Percentiles rank a stretch among this genome's conserved stretches.
Evolutionary conservation across 148 eudicot species (phyloP).

Genomic region (Cornus florida): DNA sequence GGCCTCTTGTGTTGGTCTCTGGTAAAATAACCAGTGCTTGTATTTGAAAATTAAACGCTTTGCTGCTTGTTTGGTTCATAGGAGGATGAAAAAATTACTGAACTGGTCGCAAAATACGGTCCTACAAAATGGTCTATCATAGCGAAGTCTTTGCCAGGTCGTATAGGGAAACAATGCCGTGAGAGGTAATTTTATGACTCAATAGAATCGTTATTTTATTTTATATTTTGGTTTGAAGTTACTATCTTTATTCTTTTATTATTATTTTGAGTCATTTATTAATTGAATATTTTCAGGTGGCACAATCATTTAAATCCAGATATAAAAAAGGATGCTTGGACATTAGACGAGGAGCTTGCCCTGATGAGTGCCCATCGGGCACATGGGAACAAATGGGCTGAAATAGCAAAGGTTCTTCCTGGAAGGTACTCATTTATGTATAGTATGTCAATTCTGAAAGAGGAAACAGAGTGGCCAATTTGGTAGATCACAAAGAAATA

Average conservation of each 20-base stretch:
- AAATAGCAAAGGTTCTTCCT: conserved; percentile 80
- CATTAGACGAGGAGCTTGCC: conserved; percentile 72
- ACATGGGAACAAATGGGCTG: conserved; percentile 97
- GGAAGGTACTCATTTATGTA: conserved; percentile 61
- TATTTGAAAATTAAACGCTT: conserved; percentile 8
- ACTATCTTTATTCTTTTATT: background rate
- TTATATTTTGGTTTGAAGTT: background rate
- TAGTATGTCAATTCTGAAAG: background rate
- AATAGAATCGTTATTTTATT: background rate
- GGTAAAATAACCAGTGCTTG: background rate
- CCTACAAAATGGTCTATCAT: conserved; percentile 96
- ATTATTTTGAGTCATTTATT: background rate
- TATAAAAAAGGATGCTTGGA: conserved; percentile 92
- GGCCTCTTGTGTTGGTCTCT: background rate
- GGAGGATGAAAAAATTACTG: conserved; percentile 86
- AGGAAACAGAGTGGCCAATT: background rate
- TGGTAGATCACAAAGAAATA: background rate
- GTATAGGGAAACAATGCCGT: conserved; percentile 97
- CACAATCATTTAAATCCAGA: conserved; percentile 96
- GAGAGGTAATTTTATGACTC: conserved; percentile 57
- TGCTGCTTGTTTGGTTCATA: conserved; percentile 23
- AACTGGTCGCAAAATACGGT: conserved; percentile 81
- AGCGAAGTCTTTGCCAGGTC: conserved; percentile 88
- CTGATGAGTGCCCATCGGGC: conserved; percentile 82
- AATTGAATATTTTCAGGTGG: conserved; percentile 60